A percentile compares a stretch with the other conserved stretches of the same genome.
Evolutionary conservation across 306 rosid species (phyloP).

Genomic region (Begonia fuchsioides): DNA sequence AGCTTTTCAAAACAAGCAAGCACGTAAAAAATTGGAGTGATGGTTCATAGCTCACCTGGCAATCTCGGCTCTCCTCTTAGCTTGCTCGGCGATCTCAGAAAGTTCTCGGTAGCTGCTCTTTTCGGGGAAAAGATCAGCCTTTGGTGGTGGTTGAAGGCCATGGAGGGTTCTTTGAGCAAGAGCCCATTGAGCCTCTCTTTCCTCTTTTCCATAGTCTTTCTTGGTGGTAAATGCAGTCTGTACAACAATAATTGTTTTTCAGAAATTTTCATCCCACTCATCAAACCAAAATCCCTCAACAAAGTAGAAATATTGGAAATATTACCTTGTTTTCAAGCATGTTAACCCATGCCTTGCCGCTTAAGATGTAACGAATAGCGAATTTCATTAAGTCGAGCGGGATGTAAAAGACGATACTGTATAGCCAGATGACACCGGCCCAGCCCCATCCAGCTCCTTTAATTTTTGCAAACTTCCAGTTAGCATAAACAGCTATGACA

Average conservation of each 20-base stretch:
- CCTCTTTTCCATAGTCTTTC: conserved; percentile 90
- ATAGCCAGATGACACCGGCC: conserved; percentile 16
- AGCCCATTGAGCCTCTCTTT: conserved; percentile 99
- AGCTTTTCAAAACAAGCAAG: too few relatives aligned
- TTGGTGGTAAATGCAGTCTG: conserved; percentile 99
- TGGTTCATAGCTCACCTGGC: conserved; percentile 47
- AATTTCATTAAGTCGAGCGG: conserved; percentile 13
- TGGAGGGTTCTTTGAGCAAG: conserved; percentile 94
- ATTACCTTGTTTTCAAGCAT: conserved; percentile 10
- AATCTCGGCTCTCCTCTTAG: conserved; percentile 95
- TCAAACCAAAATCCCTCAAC: conserved; percentile 4
- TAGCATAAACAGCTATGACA: conserved; percentile 10
- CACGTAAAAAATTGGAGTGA: too few relatives aligned
- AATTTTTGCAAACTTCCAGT: conserved; percentile 10
- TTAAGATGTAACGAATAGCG: conserved; percentile 10
- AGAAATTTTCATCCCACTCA: conserved; percentile 8
- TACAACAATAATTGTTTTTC: conserved; percentile 1
- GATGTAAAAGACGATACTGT: conserved; percentile 10
- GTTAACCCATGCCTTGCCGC: conserved; percentile 12
- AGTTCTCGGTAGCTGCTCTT: conserved; percentile 88
- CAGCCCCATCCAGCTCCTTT: conserved; percentile 16
- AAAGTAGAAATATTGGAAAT: background rate
- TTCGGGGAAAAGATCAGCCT: conserved; percentile 39
- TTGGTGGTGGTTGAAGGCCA: conserved; percentile 87
- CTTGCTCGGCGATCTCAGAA: conserved; percentile 96